phyloP scores from a whole-genome alignment of 75 land plant species.

The Ceratopteris richardii region DNA sequence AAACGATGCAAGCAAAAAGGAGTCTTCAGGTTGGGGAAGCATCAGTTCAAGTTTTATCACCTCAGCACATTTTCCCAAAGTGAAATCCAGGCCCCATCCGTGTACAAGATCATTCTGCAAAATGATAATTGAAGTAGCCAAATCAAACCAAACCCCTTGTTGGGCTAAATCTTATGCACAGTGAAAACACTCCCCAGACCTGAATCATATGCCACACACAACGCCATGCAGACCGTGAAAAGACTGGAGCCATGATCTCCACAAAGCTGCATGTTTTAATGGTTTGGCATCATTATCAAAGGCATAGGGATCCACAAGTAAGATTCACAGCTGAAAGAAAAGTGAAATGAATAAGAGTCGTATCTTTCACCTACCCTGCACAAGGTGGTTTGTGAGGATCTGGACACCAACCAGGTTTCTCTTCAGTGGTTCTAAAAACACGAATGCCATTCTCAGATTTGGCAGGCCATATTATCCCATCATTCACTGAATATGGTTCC shows the following conservation, averaged over 20 bases:
- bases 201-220: slow-evolving; percentile 46
- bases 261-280: slow-evolving; percentile 21
- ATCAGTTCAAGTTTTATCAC: slow-evolving; percentile 2
- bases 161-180: neutral
- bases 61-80: slow-evolving; percentile 57
- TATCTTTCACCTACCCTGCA: slow-evolving; percentile 23
- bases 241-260: slow-evolving; percentile 49
- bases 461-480: no score
- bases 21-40: no score
- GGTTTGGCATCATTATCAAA: neutral
- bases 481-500: no score
- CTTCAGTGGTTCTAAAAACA: slow-evolving; percentile 14
- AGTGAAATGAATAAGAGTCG: neutral
- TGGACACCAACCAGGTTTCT: slow-evolving; percentile 23
- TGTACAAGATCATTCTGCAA: slow-evolving; percentile 21
- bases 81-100: slow-evolving; percentile 55
- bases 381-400: slow-evolving; percentile 39
- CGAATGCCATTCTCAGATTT: no score
- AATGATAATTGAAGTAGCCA: neutral
- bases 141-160: neutral
- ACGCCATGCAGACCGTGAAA: slow-evolving; percentile 37
- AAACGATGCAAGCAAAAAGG: no score
- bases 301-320: neutral
- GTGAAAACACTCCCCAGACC: slow-evolving; percentile 17
- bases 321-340: neutral